Evolutionary conservation across 305 asterid species (phyloP), one percentile per base, ranked within the genome.

Genomic region (Petunia hybrid): DNA sequence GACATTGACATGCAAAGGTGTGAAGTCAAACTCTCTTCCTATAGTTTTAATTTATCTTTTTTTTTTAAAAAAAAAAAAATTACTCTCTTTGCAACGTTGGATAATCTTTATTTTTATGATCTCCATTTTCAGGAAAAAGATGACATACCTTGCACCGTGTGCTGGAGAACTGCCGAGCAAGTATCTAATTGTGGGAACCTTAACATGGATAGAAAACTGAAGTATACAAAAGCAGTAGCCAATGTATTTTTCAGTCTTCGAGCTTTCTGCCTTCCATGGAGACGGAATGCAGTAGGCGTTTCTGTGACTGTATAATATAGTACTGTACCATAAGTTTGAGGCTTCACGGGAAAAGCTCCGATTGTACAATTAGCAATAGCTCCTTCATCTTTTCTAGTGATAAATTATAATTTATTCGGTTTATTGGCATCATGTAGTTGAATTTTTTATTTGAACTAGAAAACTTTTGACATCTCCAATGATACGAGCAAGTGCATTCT

Each of bases 91-190:
- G 31, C 31, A 22, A 22, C 31, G 31, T 22, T 22, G n/a, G 61
- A 42, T 6, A 71, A 55, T 31, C 61, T 81, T 68, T 38, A 77
- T 16, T 2, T 36, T 71, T 77, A 60, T 39, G 36, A 13, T 78
- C 40, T 35, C 67, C 60, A 43, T 59, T 76, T 79, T 81, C 98
- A 93, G 98, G 91, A 91, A 90, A 89, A 92, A 92, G 87, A 87
- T 96, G 38, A 93, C 98, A 1, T 95, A 94, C 79, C 97, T 95
- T 9, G 95, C 97, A 8, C 99, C 98, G 1, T 91, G 96, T 51
- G 97, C 96, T 80, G 98, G 98, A 80, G 94, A 80, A 81, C 97
- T 94, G 74, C 98, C 99, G 0, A 95, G 99, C 80, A 94, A 91
- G 83, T 87, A 85, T 84, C 76, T 96, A 89, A 87, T 94, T 69